These are phyloP conservation scores for cucumber (Cucumis sativus) DNA, from an alignment of 306 rosid species.

Conservation along the genomic window Cucumber_9930_V3 NC_026660.2:26123501-26124000, in stretches of 20 bases:
- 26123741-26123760: conserved; percentile 94
- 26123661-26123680: conserved; percentile 95
- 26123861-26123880: conserved; percentile 86
- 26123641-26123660: conserved; percentile 92
- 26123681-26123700: conserved; percentile 87
- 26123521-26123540: conserved; percentile 72
- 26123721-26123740: conserved; percentile 97
- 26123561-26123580: conserved; percentile 92
- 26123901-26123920: neutral
- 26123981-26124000: too few species aligned
- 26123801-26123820: conserved; percentile 98
- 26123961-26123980: neutral
- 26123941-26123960: neutral
- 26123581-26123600: conserved; percentile 86
- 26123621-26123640: conserved; percentile 93
- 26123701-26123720: conserved; percentile 93
- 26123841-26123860: conserved; percentile 92
- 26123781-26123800: conserved; percentile 99
- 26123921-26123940: neutral
- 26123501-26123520: conserved; percentile 83
- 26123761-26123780: conserved; percentile 98
- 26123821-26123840: conserved; percentile 93
- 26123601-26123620: conserved; percentile 89
- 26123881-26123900: conserved; percentile 11
- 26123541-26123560: conserved; percentile 77